A percentile compares a stretch with the other conserved stretches of the same genome.
phyloP scores from a whole-genome alignment of 345 rosid genomes.

The Syzygium jambos region DNA sequence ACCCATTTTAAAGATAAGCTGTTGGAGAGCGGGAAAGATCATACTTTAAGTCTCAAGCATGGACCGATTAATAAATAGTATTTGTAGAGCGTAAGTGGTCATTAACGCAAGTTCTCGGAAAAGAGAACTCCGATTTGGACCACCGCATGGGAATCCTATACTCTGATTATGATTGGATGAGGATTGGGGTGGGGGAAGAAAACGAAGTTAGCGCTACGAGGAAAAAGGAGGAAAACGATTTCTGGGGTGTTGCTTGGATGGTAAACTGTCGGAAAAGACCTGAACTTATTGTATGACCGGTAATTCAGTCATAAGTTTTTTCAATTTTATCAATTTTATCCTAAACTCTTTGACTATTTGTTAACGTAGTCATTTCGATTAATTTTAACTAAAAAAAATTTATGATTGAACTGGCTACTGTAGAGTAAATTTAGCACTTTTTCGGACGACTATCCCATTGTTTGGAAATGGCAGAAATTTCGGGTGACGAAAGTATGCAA shows the following conservation, averaged over 20 bases:
- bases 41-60: neutral
- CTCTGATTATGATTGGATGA: neutral
- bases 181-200: neutral
- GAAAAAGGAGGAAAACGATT: neutral
- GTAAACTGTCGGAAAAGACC: neutral
- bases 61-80: neutral
- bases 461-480: too few species aligned
- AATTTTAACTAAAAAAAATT: neutral
- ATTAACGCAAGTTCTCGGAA: neutral
- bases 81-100: neutral
- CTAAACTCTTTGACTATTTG: neutral
- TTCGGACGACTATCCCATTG: too few species aligned
- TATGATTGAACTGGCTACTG: too few species aligned
- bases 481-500: too few species aligned
- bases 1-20: neutral
- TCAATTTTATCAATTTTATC: neutral
- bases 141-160: neutral
- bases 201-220: neutral
- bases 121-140: neutral
- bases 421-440: too few species aligned
- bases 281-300: accelerated
- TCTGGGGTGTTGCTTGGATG: neutral
- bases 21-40: neutral
- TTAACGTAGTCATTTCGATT: too few species aligned
- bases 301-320: neutral